A percentile compares a stretch with the other conserved stretches of the same genome.
Conservation (phyloP, 169 alveolate genomes). For the Plasmodium reichenowi region DNA sequence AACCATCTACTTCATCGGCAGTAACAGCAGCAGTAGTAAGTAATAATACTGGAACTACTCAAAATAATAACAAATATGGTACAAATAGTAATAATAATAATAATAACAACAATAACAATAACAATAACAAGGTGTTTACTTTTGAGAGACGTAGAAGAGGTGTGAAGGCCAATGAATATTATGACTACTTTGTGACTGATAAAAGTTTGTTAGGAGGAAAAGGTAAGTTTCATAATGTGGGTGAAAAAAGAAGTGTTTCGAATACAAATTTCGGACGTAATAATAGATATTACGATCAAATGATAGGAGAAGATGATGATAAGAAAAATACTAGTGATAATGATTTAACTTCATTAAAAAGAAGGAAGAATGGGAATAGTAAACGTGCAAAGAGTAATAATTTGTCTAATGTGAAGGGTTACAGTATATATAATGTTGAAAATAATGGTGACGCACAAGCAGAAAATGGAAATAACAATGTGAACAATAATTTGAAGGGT, state of each 20-base stretch:
- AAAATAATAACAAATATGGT: conserved; percentile 3
- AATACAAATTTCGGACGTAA: conserved; percentile 55
- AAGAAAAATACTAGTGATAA: conserved; percentile 68
- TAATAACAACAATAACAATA: not conserved
- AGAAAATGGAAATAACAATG: conserved; percentile 14
- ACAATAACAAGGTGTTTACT: conserved; percentile 22
- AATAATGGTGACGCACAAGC: not conserved
- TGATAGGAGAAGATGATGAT: conserved; percentile 35
- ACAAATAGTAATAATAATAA: not conserved
- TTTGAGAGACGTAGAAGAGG: conserved; percentile 35
- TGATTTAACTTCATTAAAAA: conserved; percentile 35
- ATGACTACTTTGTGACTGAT: conserved; percentile 36
- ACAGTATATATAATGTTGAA: conserved; percentile 7
- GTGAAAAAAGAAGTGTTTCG: conserved; percentile 61
- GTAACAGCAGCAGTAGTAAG: not conserved
- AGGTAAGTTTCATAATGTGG: conserved; percentile 32
- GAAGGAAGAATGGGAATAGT: conserved; percentile 25
- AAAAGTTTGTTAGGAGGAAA: conserved; percentile 8
- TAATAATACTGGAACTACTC: not conserved
- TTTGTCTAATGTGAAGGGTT: conserved; percentile 29
- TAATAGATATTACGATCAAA: conserved; percentile 30
- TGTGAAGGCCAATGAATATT: conserved; percentile 26
- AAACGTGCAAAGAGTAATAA: conserved; percentile 72
- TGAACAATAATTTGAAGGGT: conserved; percentile 11
- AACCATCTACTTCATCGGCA: not conserved